Evolutionary conservation across 805 yeast genomes (phyloP), one percentile per base, ranked within the genome.

Genomic region (Saccharomyces jurei): DNA sequence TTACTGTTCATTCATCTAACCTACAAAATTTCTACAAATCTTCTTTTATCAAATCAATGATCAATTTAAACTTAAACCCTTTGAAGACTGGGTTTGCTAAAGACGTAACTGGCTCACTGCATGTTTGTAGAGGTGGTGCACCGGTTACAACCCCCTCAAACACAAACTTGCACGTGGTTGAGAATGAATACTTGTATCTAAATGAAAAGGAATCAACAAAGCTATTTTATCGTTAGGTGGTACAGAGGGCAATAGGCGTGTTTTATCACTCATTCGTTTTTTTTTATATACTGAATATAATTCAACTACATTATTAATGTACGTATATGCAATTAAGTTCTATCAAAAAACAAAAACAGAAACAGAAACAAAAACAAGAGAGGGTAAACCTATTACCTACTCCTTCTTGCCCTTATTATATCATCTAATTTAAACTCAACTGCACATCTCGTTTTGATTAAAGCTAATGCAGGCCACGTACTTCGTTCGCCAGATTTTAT

Each of bases 401-500:
- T 60, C 58, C 72, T 65, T 56, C 71, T 66, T 52, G 69, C 63
- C 58, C 68, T 68, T 80, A 87, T 63, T 81, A 79, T 67, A 29
- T 86, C 89, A 67, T 91, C 96, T 53, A 92, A 74, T 27, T 90
- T 86, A 71, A 86, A 89, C 74, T 92, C 99, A 52, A 92, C 86
- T 1, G 91, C 83, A 63, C 97, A 88, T 49, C 99, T 75, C 1
- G 96, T 86, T 82, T 90, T 84, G 30, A 94, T 75, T 41, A 90
- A 74, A 0, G 96, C 89, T 57, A 89, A 76, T 51, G 89, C 80
- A 1, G 96, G 96, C 98, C 98, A 94, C 1, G 90, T 89, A 48
- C 96, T 86, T 58, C 86, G 76, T 68, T 92, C 97, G 4, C 99
- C 99, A 31, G 91, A 89, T 52, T 80, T 74, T 13, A 90, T 82